Evolutionary conservation across 805 yeast species (phyloP).

Genomic region (Candida suzukii): DNA sequence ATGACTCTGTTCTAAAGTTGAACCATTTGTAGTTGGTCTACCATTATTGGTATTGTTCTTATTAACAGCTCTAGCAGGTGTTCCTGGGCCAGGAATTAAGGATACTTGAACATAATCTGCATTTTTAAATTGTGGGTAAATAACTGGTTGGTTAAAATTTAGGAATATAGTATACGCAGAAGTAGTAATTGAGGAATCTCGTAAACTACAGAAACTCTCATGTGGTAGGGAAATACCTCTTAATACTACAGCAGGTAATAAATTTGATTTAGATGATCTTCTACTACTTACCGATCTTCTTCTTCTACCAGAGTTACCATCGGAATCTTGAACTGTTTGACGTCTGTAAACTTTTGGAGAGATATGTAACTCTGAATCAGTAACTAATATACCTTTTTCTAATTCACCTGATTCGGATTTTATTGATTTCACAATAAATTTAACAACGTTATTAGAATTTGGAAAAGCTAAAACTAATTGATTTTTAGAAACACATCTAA

Average conservation of each 20-base stretch:
- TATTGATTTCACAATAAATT: constrained; percentile 44
- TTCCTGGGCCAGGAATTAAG: constrained; percentile 45
- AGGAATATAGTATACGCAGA: constrained; percentile 35
- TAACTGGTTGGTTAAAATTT: constrained; percentile 29
- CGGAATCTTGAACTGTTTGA: neutral
- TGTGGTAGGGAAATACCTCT: constrained; percentile 57
- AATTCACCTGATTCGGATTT: constrained; percentile 16
- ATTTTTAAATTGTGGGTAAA: constrained; percentile 25
- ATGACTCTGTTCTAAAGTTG: neutral
- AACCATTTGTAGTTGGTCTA: neutral
- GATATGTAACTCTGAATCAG: constrained; percentile 35
- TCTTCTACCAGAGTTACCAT: constrained; percentile 1
- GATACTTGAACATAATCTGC: constrained; percentile 44
- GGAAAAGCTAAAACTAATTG: constrained; percentile 68
- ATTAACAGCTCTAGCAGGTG: constrained; percentile 14
- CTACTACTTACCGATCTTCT: constrained; percentile 23
- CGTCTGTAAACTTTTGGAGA: constrained; percentile 51
- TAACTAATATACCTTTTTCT: constrained; percentile 34
- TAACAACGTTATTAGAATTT: constrained; percentile 51
- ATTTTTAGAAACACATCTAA: constrained; percentile 59
- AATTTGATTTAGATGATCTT: constrained; percentile 22
- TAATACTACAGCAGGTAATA: constrained; percentile 31
- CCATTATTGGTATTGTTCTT: no score
- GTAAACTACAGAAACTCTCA: constrained; percentile 17
- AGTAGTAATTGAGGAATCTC: neutral